Percentiles rank a stretch among this genome's conserved stretches.
Evolutionary conservation across 2,329 filamentous ascomycete genomes (phyloP).

Genomic region (Sporothrix schenckii): DNA sequence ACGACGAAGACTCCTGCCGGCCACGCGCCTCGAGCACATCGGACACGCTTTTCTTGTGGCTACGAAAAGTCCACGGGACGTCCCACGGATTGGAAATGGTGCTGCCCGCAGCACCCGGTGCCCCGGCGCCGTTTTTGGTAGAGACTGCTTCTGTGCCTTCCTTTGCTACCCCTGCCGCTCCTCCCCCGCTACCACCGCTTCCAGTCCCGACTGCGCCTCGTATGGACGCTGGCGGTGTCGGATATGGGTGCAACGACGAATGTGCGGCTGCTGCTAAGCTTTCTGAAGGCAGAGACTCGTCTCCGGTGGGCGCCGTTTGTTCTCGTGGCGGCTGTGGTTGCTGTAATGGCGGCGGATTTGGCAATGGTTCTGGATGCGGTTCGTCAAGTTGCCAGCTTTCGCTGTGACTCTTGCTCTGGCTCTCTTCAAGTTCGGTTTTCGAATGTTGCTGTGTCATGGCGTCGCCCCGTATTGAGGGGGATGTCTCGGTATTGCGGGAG

Average conservation of each 20-base stretch:
- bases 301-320: neutral
- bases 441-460: conserved; percentile 14
- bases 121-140: conserved; percentile 24
- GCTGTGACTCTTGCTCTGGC: conserved; percentile 8
- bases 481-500: conserved; percentile 10
- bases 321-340: neutral
- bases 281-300: conserved; percentile 12
- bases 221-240: conserved; percentile 60
- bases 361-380: neutral
- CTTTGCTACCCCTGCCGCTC: conserved; percentile 9
- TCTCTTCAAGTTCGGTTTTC: conserved; percentile 12
- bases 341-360: neutral
- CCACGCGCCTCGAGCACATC: conserved; percentile 49
- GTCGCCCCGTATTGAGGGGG: conserved; percentile 12
- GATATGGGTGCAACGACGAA: conserved; percentile 50
- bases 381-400: neutral
- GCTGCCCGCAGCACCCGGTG: conserved; percentile 2
- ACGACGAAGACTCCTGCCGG: conserved; percentile 51
- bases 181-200: conserved; percentile 1
- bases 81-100: conserved; percentile 31
- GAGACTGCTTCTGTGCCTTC: conserved; percentile 17
- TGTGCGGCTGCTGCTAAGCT: neutral
- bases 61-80: conserved; percentile 37
- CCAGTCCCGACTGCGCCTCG: conserved; percentile 37
- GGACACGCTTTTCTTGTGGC: conserved; percentile 52